Percentiles rank a stretch among this genome's conserved stretches.
phyloP scores from a whole-genome alignment of 1,139 yeast genomes.

The Lodderomyces beijingensis region DNA sequence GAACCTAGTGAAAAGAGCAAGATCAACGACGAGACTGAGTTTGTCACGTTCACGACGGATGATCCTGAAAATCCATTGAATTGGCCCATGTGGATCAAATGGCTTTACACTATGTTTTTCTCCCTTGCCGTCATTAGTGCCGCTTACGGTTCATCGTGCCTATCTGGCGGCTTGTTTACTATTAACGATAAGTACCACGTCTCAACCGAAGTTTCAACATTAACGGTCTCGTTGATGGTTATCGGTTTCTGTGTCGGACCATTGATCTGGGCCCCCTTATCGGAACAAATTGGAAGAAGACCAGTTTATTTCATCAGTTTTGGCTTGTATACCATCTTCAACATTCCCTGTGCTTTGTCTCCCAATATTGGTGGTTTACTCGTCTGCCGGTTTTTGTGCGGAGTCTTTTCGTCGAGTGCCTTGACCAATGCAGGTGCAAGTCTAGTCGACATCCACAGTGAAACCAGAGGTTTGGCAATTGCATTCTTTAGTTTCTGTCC shows the following conservation, averaged over 20 bases:
- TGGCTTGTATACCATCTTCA: constrained; percentile 69
- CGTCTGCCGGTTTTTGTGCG: constrained; percentile 80
- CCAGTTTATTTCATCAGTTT: constrained; percentile 79
- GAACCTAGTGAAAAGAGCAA: constrained; percentile 16
- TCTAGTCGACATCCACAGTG: constrained; percentile 77
- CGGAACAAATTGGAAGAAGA: constrained; percentile 82
- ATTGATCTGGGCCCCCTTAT: constrained; percentile 82
- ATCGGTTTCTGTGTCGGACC: constrained; percentile 88
- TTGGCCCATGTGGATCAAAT: constrained; percentile 58
- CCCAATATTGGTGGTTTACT: constrained; percentile 78
- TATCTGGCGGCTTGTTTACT: constrained; percentile 76
- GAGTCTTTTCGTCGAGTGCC: constrained; percentile 82
- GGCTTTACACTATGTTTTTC: constrained; percentile 65
- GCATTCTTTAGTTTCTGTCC: constrained; percentile 92
- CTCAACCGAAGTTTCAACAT: constrained; percentile 70
- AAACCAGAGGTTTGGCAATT: constrained; percentile 82
- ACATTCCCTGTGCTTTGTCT: constrained; percentile 85
- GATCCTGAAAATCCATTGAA: constrained; percentile 89
- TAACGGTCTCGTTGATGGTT: constrained; percentile 83
- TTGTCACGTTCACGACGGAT: constrained; percentile 69
- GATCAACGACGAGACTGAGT: constrained; percentile 59
- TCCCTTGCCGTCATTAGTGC: constrained; percentile 75
- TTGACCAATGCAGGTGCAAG: constrained; percentile 87
- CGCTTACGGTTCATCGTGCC: constrained; percentile 86
- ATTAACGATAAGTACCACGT: constrained; percentile 64